Percentiles rank a stretch among this genome's conserved stretches.
These are phyloP conservation scores for Cetraspora pellucida DNA, from an alignment of 192 early-diverging fungal genomes.

Conservation along the genomic window DNA sequence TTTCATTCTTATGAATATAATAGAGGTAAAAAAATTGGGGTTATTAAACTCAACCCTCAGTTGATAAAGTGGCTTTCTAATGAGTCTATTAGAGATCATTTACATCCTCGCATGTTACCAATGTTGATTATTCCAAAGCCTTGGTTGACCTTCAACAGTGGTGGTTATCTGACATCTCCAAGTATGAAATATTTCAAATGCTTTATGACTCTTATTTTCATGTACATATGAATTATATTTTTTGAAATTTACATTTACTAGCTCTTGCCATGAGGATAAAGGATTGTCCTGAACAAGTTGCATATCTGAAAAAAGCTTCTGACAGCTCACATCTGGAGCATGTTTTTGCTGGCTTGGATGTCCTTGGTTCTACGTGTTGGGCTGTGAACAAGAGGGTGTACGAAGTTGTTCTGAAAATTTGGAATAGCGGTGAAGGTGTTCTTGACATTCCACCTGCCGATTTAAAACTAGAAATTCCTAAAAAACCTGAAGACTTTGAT, in stretches of 20 bases:
- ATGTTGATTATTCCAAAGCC: constrained; percentile 93
- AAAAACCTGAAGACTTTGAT: constrained; percentile 66
- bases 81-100: constrained; percentile 56
- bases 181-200: constrained; percentile 42
- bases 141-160: constrained; percentile 83
- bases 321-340: constrained; percentile 67
- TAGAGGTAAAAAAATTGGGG: constrained; percentile 69
- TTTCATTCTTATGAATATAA: constrained; percentile 65
- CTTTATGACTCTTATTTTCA: background rate
- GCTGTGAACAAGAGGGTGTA: constrained; percentile 82
- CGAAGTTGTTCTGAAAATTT: constrained; percentile 77
- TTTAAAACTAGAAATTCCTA: constrained; percentile 49
- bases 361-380: constrained; percentile 88
- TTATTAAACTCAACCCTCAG: constrained; percentile 68
- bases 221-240: background rate
- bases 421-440: constrained; percentile 81
- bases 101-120: constrained; percentile 81
- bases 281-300: constrained; percentile 69
- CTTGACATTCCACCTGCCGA: constrained; percentile 72
- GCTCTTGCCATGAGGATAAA: constrained; percentile 68
- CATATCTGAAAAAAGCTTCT: constrained; percentile 79
- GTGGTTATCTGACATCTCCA: constrained; percentile 81
- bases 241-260: background rate
- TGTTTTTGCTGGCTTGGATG: constrained; percentile 80
- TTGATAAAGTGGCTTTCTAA: constrained; percentile 70